Evolutionary conservation across 768 basidiomycete genomes (phyloP).

Genomic region (Tricholoma bakamatsutake): DNA sequence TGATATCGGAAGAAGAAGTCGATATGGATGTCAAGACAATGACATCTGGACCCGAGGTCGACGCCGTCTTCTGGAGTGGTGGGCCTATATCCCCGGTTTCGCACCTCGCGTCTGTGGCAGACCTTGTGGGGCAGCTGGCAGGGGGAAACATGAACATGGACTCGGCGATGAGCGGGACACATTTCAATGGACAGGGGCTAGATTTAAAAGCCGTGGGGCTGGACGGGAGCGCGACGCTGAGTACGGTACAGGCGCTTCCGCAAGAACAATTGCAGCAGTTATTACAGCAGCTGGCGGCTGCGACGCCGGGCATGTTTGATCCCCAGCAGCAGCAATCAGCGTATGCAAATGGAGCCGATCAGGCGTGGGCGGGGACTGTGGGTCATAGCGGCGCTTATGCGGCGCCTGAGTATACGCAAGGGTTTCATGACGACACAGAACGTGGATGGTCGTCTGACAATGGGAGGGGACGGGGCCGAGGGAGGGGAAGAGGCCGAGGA

Average conservation of each 20-base stretch:
- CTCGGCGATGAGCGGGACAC: constrained; percentile 30
- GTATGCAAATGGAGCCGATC: constrained; percentile 29
- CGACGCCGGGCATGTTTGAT: constrained; percentile 12
- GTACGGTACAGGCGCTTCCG: constrained; percentile 38
- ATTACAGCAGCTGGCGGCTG: constrained; percentile 34
- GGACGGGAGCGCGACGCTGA: constrained; percentile 39
- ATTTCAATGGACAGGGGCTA: constrained; percentile 24
- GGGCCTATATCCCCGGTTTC: constrained; percentile 25
- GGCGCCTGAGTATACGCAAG: constrained; percentile 46
- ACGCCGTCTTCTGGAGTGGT: constrained; percentile 59
- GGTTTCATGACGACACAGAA: constrained; percentile 38
- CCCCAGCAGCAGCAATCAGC: constrained; percentile 25
- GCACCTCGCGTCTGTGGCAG: constrained; percentile 51
- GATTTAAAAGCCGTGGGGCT: constrained; percentile 36
- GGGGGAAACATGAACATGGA: constrained; percentile 33
- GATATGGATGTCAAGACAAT: constrained; percentile 59
- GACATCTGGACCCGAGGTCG: constrained; percentile 64
- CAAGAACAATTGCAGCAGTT: constrained; percentile 63
- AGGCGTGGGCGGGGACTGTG: constrained; percentile 34
- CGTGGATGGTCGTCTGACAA: constrained; percentile 39
- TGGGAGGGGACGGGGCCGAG: constrained; percentile 47
- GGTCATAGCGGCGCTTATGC: constrained; percentile 20
- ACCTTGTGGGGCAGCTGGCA: constrained; percentile 61
- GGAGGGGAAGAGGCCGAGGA: constrained; percentile 50
- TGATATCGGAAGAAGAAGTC: constrained; percentile 63